Percentiles rank a stretch among this genome's conserved stretches.
Evolutionary conservation across 1,284 basidiomycete species (phyloP).

Genomic region (Marasmius fiardii): DNA sequence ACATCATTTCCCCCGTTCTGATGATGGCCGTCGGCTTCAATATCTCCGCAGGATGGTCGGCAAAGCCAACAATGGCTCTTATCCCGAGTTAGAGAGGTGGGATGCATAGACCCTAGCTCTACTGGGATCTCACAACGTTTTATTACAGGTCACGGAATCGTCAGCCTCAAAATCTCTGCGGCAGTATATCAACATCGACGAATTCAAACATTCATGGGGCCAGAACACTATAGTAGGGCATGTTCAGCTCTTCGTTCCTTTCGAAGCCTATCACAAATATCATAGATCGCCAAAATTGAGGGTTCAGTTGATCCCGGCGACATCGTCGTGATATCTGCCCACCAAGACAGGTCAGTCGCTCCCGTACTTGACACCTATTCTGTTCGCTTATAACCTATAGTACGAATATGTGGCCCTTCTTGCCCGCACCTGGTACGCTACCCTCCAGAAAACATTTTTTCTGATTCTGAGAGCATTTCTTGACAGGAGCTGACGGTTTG

Average conservation of each 20-base stretch:
- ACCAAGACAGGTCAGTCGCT: conserved; percentile 76
- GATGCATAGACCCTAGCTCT: conserved; percentile 11
- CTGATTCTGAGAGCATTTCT: conserved; percentile 10
- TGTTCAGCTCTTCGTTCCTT: conserved; percentile 9
- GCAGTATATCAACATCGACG: conserved; percentile 61
- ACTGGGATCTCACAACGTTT: conserved; percentile 5
- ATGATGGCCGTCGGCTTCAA: conserved; percentile 9
- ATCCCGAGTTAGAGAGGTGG: conserved; percentile 65
- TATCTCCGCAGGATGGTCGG: conserved; percentile 59
- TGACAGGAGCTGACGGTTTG: conserved; percentile 76
- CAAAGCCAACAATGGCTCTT: conserved; percentile 85
- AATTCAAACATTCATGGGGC: conserved; percentile 89
- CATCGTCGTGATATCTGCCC: conserved; percentile 74
- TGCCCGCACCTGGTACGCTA: conserved; percentile 76
- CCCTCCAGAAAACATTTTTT: conserved; percentile 7
- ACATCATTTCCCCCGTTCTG: conserved; percentile 21
- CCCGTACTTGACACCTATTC: not conserved
- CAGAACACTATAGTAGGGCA: conserved; percentile 82
- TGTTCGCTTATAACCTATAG: conserved; percentile 31
- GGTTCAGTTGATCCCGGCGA: conserved; percentile 62
- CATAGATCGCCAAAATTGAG: conserved; percentile 68
- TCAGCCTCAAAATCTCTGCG: conserved; percentile 56
- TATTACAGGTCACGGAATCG: conserved; percentile 58
- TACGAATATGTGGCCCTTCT: conserved; percentile 86
- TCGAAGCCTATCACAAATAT: conserved; percentile 13